Conservation (phyloP, 805 yeast species). For the Candida cerambycidarum region DNA sequence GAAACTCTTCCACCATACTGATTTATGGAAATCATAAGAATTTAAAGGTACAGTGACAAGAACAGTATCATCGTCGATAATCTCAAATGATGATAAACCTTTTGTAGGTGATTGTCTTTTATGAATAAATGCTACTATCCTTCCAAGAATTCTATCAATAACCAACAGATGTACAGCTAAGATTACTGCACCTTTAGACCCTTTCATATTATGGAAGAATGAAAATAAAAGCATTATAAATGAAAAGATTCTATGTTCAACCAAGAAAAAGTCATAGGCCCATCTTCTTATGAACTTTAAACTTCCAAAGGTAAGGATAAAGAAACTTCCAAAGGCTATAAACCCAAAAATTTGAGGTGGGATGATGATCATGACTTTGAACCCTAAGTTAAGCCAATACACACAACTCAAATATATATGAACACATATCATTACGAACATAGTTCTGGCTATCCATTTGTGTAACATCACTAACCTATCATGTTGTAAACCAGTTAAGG, state of each 20-base stretch:
- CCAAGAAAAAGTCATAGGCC: conserved; percentile 44
- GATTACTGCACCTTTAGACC: conserved; percentile 32
- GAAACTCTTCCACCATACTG: conserved; percentile 26
- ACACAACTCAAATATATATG: conserved; percentile 33
- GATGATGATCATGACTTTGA: conserved; percentile 39
- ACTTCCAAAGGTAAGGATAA: conserved; percentile 36
- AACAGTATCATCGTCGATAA: conserved; percentile 42
- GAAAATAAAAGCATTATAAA: conserved; percentile 44
- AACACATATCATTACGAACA: conserved; percentile 34
- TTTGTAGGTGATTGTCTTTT: conserved; percentile 36
- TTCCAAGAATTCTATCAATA: conserved; percentile 35
- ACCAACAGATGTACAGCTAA: conserved; percentile 45
- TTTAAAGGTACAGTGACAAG: conserved; percentile 38
- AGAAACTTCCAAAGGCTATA: conserved; percentile 41
- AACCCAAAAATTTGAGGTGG: conserved; percentile 54
- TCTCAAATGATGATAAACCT: conserved; percentile 36
- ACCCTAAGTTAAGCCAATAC: conserved; percentile 44
- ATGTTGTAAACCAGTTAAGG: conserved; percentile 41
- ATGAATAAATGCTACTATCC: conserved; percentile 33
- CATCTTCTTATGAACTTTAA: conserved; percentile 33
- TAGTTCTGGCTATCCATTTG: conserved; percentile 44
- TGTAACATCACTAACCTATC: conserved; percentile 42
- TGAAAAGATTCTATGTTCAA: conserved; percentile 42
- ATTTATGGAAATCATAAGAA: conserved; percentile 15
- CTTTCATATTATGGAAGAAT: conserved; percentile 39